A percentile compares a stretch with the other conserved stretches of the same genome.
These are phyloP conservation scores for Aspergillus clavatus DNA, from an alignment of 2,329 filamentous ascomycete species.

Conservation along the genomic window DNA sequence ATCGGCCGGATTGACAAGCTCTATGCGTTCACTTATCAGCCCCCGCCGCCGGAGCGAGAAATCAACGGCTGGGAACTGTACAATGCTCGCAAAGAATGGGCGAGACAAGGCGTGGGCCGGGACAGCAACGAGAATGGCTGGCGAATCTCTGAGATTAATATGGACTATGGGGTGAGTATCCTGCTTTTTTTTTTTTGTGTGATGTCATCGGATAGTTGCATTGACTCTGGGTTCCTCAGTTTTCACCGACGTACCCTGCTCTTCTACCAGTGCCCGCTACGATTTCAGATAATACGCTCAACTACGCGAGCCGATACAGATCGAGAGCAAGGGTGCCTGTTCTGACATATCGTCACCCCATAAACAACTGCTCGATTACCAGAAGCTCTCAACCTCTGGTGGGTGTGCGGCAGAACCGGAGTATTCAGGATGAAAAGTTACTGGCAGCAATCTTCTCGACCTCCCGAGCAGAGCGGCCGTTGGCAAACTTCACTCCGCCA, in stretches of 20 bases:
- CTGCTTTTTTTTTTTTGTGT: neutral
- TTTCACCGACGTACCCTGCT: constrained; percentile 88
- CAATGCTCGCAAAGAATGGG: constrained; percentile 78
- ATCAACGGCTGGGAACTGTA: constrained; percentile 81
- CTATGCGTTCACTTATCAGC: constrained; percentile 82
- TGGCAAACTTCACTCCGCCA: constrained; percentile 37
- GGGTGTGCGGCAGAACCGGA: constrained; percentile 80
- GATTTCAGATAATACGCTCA: constrained; percentile 95
- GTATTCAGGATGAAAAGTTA: constrained; percentile 91
- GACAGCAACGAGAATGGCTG: constrained; percentile 73
- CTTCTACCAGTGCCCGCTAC: constrained; percentile 76
- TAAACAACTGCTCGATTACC: constrained; percentile 96
- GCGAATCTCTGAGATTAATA: constrained; percentile 86
- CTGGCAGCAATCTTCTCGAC: constrained; percentile 89
- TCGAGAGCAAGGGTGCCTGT: constrained; percentile 84
- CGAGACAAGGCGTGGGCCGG: constrained; percentile 77
- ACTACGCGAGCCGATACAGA: constrained; percentile 85
- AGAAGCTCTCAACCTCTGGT: constrained; percentile 88
- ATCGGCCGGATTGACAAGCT: constrained; percentile 80
- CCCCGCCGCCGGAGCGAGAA: constrained; percentile 66
- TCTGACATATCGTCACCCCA: constrained; percentile 87
- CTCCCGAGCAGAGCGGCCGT: constrained; percentile 46
- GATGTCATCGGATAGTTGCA: neutral
- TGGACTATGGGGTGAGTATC: constrained; percentile 63
- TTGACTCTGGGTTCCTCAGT: constrained; percentile 40